phyloP scores from a whole-genome alignment of 176 grass and related monocot species.

The Urochloa ruziziensis region DNA sequence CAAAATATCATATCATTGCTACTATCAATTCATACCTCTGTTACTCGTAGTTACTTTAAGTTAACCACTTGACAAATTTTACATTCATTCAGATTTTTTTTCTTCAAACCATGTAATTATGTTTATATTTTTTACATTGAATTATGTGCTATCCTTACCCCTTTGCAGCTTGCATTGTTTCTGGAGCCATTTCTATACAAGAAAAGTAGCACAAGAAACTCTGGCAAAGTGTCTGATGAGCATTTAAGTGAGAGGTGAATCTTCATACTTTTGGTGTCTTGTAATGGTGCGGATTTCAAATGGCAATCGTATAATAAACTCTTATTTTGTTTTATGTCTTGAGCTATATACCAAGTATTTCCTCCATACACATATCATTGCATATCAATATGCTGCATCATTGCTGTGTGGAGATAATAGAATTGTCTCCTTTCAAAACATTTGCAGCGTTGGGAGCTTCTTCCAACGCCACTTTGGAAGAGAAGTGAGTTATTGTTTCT shows the following conservation, averaged over 20 bases:
- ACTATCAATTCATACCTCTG: neutral
- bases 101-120: neutral
- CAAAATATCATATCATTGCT: conserved; percentile 15
- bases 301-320: neutral
- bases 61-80: conserved; percentile 28
- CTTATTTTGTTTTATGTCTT: neutral
- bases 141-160: conserved; percentile 23
- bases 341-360: neutral
- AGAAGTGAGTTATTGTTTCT: conserved; percentile 49
- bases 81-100: conserved; percentile 7
- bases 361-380: neutral
- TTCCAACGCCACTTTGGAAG: conserved; percentile 92
- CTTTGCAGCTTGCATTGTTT: conserved; percentile 66
- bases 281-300: neutral
- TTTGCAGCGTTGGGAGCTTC: conserved; percentile 86
- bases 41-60: conserved; percentile 20
- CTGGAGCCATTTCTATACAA: conserved; percentile 85
- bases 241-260: conserved; percentile 76
- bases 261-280: conserved; percentile 43
- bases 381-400: neutral
- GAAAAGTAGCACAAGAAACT: conserved; percentile 39
- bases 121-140: neutral
- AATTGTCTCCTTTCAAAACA: neutral
- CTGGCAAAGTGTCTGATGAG: conserved; percentile 69
- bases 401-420: conserved; percentile 20